A percentile compares a stretch with the other conserved stretches of the same genome.
These are phyloP conservation scores for Cyclostephanos tholiformis DNA, from an alignment of 108 stramenopile genomes.

Conservation along the genomic window DNA sequence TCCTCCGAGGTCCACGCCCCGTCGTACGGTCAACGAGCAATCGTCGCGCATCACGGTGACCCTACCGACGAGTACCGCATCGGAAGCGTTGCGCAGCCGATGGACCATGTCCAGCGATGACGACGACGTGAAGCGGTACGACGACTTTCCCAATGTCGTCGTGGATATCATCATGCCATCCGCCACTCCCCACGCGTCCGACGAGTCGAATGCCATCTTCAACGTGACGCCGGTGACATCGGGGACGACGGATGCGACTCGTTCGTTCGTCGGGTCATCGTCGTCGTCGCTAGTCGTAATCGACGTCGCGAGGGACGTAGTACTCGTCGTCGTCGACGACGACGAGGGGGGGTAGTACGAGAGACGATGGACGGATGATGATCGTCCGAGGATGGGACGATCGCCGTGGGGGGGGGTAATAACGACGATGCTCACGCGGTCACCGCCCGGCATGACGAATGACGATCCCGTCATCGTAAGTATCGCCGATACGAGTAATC, in stretches of 20 bases:
- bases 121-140: slow-evolving; percentile 74
- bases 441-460: too few relatives aligned
- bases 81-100: slow-evolving; percentile 65
- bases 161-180: too few relatives aligned
- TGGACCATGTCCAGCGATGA: slow-evolving; percentile 84
- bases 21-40: slow-evolving; percentile 71
- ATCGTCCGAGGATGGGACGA: too few relatives aligned
- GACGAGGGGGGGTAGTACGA: too few relatives aligned
- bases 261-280: too few relatives aligned
- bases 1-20: slow-evolving; percentile 51
- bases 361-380: not conserved
- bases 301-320: too few relatives aligned
- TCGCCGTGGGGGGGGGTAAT: too few relatives aligned
- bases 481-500: not conserved
- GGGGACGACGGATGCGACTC: too few relatives aligned
- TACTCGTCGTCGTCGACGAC: too few relatives aligned
- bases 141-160: slow-evolving; percentile 43
- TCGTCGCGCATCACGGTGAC: slow-evolving; percentile 75
- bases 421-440: too few relatives aligned
- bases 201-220: slow-evolving; percentile 80
- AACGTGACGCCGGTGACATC: slow-evolving; percentile 70
- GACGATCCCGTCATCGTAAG: not conserved
- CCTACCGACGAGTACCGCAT: slow-evolving; percentile 77
- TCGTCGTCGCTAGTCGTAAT: too few relatives aligned
- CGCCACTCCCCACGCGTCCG: slow-evolving; percentile 60